These are phyloP conservation scores for Cystobasidium onofrii DNA, from an alignment of 768 basidiomycete species.

Conservation along the genomic window DNA sequence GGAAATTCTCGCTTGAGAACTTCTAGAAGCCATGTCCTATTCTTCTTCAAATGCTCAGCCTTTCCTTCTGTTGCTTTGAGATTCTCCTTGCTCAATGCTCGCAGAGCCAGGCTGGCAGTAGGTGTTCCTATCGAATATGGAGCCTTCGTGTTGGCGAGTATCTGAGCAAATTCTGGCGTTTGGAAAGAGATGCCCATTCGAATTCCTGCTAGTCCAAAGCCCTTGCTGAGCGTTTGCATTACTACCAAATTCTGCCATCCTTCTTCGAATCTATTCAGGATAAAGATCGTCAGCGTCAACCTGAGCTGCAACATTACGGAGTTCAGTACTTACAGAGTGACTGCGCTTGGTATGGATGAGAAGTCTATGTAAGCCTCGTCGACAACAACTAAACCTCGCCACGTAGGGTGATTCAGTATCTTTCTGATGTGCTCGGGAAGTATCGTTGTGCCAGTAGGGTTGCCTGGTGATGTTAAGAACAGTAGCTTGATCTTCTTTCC, in stretches of 20 bases:
- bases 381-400: conserved; percentile 83
- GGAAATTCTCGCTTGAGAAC: conserved; percentile 3
- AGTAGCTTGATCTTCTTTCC: conserved; percentile 63
- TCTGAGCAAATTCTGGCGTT: conserved; percentile 78
- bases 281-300: not conserved
- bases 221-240: conserved; percentile 93
- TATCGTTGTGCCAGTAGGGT: conserved; percentile 84
- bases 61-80: conserved; percentile 51
- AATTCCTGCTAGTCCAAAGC: conserved; percentile 90
- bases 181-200: conserved; percentile 87
- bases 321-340: conserved; percentile 9
- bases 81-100: conserved; percentile 62
- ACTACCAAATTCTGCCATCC: conserved; percentile 84
- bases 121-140: conserved; percentile 94
- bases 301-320: not conserved
- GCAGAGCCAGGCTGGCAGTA: conserved; percentile 69
- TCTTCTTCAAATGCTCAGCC: not conserved
- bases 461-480: conserved; percentile 93
- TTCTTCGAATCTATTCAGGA: conserved; percentile 50
- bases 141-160: conserved; percentile 89
- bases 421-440: conserved; percentile 60
- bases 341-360: conserved; percentile 44
- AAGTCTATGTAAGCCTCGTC: conserved; percentile 99
- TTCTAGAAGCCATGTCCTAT: conserved; percentile 42
- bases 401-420: conserved; percentile 67